These are phyloP conservation scores for Kuraishia piskuri DNA, from an alignment of 805 yeast genomes.

Conservation along the genomic window DNA sequence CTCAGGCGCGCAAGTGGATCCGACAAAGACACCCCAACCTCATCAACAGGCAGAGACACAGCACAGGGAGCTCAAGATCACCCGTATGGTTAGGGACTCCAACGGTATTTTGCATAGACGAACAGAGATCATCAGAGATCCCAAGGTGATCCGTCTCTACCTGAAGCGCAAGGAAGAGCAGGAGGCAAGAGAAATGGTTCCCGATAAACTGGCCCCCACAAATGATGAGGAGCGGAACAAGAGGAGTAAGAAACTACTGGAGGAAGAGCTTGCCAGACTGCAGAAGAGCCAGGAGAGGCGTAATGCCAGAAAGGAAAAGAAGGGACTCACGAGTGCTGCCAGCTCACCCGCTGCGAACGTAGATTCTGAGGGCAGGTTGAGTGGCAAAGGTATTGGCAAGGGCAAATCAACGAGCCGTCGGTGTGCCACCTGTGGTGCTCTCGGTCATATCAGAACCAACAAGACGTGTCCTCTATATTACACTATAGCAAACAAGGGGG, in stretches of 20 bases:
- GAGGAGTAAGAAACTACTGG: conserved; percentile 66
- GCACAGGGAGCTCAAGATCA: conserved; percentile 43
- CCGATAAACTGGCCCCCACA: conserved; percentile 68
- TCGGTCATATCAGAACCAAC: conserved; percentile 91
- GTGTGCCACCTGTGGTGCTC: conserved; percentile 92
- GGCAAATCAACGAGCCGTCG: conserved; percentile 69
- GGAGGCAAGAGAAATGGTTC: conserved; percentile 44
- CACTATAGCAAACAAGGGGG: conserved; percentile 1
- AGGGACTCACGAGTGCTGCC: conserved; percentile 24
- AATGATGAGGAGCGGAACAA: conserved; percentile 79
- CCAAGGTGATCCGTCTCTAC: conserved; percentile 80
- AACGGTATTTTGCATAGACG: conserved; percentile 81
- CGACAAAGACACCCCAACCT: background rate
- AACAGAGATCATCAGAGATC: conserved; percentile 73
- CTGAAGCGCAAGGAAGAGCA: conserved; percentile 41
- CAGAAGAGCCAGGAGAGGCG: conserved; percentile 69
- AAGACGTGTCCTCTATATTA: conserved; percentile 80
- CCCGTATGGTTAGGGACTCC: conserved; percentile 73
- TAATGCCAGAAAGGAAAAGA: conserved; percentile 43
- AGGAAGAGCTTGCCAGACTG: conserved; percentile 78
- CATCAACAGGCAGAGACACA: conserved; percentile 11
- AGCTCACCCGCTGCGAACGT: conserved; percentile 22
- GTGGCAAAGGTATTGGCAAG: conserved; percentile 67
- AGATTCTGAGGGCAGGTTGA: conserved; percentile 29
- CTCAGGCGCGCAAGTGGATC: background rate